Evolutionary conservation across 108 stramenopile genomes (phyloP), one percentile per base, ranked within the genome.

Genomic region (Nannochloropsis oceanica): DNA sequence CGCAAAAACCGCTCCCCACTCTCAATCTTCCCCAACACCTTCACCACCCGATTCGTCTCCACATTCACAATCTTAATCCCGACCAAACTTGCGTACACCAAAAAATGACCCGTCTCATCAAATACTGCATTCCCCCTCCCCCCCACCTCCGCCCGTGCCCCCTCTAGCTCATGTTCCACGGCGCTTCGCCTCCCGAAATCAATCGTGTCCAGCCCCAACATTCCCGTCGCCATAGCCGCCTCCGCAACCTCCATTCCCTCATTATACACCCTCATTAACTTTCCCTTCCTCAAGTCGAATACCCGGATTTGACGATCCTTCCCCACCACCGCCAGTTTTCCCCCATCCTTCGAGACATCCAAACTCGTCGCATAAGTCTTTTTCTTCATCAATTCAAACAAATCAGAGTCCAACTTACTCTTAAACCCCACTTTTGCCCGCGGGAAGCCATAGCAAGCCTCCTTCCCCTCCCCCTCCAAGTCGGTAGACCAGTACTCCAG

Each of bases 11-110:
- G 89, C 81, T 95, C 92, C 43, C 93, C 93, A 13, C 93, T 95
- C 92, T 99, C 99, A 8, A 85, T 89, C 81, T 91, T 91, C 34
- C 96, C 97, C 25, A 96, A 91, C 18, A 96, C 92, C 79, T 92
- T 89, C 13, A 93, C 89, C 10, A 95, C 88, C 59, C 90, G 92
- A 87, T 96, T 93, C 80, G 93, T 93, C 73, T 79, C 87, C 27
- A 92, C 87, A 82, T 96, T 94, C 27, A 98, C 95, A 8, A 96
- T 92, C 91, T 98, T 97, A 84, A 98, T 92, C 2, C 98, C 98
- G 59, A 95, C 88, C 86, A 97, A 91, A 13, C 96, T 95, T 2
- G 96, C 92, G 80, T 96, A 87, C 11, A 98, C 81, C 1, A 99
- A 82, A 87, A 94, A 95, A 81, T 92, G 88, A 50, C 96, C 96